phyloP scores from a whole-genome alignment of 176 grass and related monocot genomes.

The Oryza glumipatula region DNA sequence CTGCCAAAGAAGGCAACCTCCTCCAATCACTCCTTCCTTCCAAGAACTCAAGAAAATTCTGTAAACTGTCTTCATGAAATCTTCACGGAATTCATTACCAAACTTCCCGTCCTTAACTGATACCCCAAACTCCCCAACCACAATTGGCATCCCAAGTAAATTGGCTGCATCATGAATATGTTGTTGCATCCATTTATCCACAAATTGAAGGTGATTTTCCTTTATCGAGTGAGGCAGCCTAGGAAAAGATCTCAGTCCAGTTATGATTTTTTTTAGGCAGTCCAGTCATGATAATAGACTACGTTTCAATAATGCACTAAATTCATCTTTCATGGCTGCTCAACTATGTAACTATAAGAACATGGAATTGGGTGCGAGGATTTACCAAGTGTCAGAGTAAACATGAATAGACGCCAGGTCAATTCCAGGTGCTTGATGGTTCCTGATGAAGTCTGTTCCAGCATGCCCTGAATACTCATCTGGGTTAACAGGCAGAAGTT shows the following conservation, averaged over 20 bases:
- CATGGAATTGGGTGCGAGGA: neutral
- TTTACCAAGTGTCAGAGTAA: conserved; percentile 78
- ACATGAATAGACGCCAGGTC: conserved; percentile 84
- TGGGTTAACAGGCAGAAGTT: conserved; percentile 62
- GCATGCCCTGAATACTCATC: conserved; percentile 46
- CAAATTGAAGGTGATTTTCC: conserved; percentile 64
- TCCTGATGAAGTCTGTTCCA: conserved; percentile 88
- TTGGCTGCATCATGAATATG: conserved; percentile 77
- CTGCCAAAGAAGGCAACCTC: conserved; percentile 86
- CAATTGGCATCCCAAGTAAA: conserved; percentile 67
- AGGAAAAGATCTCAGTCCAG: conserved; percentile 16
- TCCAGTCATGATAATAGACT: conserved; percentile 1
- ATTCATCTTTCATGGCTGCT: neutral
- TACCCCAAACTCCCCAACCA: conserved; percentile 80
- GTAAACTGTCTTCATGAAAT: conserved; percentile 73
- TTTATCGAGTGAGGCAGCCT: conserved; percentile 67
- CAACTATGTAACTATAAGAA: neutral
- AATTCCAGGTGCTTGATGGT: conserved; percentile 60
- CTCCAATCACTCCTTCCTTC: conserved; percentile 55
- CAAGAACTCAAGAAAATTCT: conserved; percentile 52
- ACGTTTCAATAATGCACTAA: neutral
- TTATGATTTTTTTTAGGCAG: neutral
- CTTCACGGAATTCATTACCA: conserved; percentile 51
- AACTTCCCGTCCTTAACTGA: conserved; percentile 78
- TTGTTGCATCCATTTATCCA: conserved; percentile 72